Conservation (phyloP, 2,329 filamentous ascomycete genomes). For the Zopfia rhizophila region DNA sequence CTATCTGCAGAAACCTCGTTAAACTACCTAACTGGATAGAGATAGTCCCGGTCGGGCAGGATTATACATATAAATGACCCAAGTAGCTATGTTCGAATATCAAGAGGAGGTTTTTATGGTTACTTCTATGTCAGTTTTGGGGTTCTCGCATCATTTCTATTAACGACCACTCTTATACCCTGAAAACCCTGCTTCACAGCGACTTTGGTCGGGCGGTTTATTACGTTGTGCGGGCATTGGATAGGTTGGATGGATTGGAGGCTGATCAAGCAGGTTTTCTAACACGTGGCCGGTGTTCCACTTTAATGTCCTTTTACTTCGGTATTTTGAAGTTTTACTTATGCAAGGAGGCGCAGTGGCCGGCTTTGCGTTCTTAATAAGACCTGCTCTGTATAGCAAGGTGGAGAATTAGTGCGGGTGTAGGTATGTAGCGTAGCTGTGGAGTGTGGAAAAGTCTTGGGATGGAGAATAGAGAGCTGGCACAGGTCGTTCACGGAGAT, state of each 20-base stretch:
- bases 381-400: too few relatives aligned
- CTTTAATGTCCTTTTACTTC: too few relatives aligned
- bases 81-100: constrained; percentile 28
- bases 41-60: constrained; percentile 24
- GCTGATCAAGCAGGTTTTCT: constrained; percentile 11
- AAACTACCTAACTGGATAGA: constrained; percentile 2
- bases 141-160: constrained; percentile 29
- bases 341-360: constrained; percentile 2
- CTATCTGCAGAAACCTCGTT: constrained; percentile 30
- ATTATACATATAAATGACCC: constrained; percentile 30
- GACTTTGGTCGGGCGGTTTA: constrained; percentile 16
- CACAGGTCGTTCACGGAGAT: too few relatives aligned
- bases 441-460: too few relatives aligned
- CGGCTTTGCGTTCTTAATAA: constrained; percentile 9
- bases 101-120: constrained; percentile 29
- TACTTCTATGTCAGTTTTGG: constrained; percentile 26
- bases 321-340: too few relatives aligned
- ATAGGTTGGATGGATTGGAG: constrained; percentile 25
- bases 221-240: constrained; percentile 24
- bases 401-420: too few relatives aligned
- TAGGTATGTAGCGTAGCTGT: too few relatives aligned
- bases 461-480: too few relatives aligned
- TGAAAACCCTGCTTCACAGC: constrained; percentile 26
- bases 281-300: constrained; percentile 9
- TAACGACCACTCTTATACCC: constrained; percentile 37